These are phyloP conservation scores for Nakazawaea wickerhamii DNA, from an alignment of 805 yeast species.

Conservation along the genomic window DNA sequence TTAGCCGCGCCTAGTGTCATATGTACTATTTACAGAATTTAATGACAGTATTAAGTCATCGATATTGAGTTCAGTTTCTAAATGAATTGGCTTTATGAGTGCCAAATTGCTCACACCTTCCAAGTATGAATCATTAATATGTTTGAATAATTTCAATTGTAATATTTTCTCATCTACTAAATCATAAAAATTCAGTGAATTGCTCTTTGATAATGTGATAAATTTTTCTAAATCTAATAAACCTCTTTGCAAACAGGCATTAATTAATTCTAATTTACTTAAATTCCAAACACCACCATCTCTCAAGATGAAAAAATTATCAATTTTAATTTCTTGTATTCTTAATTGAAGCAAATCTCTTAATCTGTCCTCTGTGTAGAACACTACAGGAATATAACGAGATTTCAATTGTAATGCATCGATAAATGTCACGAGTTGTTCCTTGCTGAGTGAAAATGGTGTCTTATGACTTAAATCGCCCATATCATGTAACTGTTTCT, in stretches of 20 bases:
- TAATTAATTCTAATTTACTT: constrained; percentile 43
- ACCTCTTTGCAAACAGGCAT: constrained; percentile 53
- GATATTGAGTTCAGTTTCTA: neutral
- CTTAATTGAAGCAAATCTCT: constrained; percentile 32
- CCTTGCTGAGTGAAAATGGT: constrained; percentile 40
- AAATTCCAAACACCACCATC: constrained; percentile 45
- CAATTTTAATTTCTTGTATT: constrained; percentile 43
- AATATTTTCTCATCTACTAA: constrained; percentile 17
- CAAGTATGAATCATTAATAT: constrained; percentile 14
- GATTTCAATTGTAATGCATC: constrained; percentile 33
- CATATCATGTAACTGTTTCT: constrained; percentile 15
- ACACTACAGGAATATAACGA: constrained; percentile 32
- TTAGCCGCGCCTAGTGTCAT: neutral
- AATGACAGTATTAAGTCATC: neutral
- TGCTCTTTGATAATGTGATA: neutral
- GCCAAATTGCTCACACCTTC: no score
- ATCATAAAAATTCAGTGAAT: constrained; percentile 14
- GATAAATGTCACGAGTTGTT: constrained; percentile 32
- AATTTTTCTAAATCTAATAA: constrained; percentile 32
- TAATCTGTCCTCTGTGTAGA: constrained; percentile 33
- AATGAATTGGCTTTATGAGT: no score
- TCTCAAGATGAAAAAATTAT: constrained; percentile 40
- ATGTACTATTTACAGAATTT: neutral
- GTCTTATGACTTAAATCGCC: constrained; percentile 31
- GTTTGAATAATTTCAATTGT: constrained; percentile 15